A percentile compares a stretch with the other conserved stretches of the same genome.
These are phyloP conservation scores for Leccinum imitatum DNA, from an alignment of 768 basidiomycete genomes.

Conservation along the genomic window DNA sequence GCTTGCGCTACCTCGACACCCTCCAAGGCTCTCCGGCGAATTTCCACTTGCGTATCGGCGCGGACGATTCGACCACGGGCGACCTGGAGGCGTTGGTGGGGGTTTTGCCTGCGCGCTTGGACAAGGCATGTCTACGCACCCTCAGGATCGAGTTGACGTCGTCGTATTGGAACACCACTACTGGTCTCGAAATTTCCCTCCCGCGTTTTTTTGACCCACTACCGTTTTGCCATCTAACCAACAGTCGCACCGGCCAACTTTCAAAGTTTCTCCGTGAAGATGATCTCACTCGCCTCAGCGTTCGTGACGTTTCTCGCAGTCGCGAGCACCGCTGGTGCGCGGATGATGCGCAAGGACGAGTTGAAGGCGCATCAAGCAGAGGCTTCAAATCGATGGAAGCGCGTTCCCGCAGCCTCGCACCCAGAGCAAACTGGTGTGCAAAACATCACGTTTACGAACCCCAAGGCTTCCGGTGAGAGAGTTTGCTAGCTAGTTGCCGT, in stretches of 20 bases:
- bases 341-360: conserved; percentile 40
- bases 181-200: neutral
- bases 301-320: conserved; percentile 13
- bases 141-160: conserved; percentile 27
- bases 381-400: conserved; percentile 44
- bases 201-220: neutral
- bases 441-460: conserved; percentile 72
- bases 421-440: conserved; percentile 33
- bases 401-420: neutral
- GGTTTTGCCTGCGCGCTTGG: conserved; percentile 13
- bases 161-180: conserved; percentile 25
- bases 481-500: neutral
- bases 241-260: neutral
- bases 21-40: conserved; percentile 16
- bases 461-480: conserved; percentile 54
- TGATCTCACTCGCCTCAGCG: conserved; percentile 12
- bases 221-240: neutral
- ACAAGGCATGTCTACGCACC: conserved; percentile 8
- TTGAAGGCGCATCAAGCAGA: conserved; percentile 45
- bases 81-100: conserved; percentile 18
- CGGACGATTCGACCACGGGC: conserved; percentile 22
- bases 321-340: conserved; percentile 11
- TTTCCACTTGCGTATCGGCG: conserved; percentile 25
- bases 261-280: neutral
- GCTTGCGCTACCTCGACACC: conserved; percentile 22